A percentile compares a stretch with the other conserved stretches of the same genome.
phyloP scores from a whole-genome alignment of 768 basidiomycete genomes.

The Boletus sp. region DNA sequence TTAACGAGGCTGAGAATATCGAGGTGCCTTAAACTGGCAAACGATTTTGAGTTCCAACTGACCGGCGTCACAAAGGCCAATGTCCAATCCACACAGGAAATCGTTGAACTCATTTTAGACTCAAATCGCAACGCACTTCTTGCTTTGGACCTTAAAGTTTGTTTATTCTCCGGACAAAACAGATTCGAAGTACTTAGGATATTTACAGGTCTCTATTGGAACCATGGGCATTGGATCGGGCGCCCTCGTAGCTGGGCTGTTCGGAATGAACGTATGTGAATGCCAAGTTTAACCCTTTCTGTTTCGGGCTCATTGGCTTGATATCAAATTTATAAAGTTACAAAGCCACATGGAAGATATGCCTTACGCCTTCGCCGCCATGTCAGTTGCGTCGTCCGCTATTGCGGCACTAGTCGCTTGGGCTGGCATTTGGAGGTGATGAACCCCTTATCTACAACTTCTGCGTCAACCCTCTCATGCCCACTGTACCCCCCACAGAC shows the following conservation, averaged over 20 bases:
- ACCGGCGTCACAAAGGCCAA: slow-evolving; percentile 51
- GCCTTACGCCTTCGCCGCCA: slow-evolving; percentile 70
- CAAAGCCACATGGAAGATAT: slow-evolving; percentile 69
- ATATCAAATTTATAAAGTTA: slow-evolving; percentile 48
- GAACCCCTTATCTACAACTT: slow-evolving; percentile 8
- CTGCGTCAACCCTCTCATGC: slow-evolving; percentile 11
- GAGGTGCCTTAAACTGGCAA: slow-evolving; percentile 48
- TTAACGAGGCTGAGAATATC: slow-evolving; percentile 87
- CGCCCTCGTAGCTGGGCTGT: slow-evolving; percentile 85
- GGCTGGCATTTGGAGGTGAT: slow-evolving; percentile 62
- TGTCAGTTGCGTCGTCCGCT: slow-evolving; percentile 58
- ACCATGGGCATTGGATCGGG: slow-evolving; percentile 93
- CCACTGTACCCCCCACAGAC: slow-evolving; percentile 22
- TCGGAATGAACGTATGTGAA: slow-evolving; percentile 91
- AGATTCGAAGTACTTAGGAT: slow-evolving; percentile 1
- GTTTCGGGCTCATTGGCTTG: slow-evolving; percentile 21
- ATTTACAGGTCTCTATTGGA: slow-evolving; percentile 79
- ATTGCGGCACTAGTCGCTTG: slow-evolving; percentile 62
- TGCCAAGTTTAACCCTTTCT: slow-evolving; percentile 13
- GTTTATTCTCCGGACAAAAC: slow-evolving; percentile 5
- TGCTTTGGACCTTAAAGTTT: slow-evolving; percentile 85
- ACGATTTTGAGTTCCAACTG: background rate
- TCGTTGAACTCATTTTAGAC: slow-evolving; percentile 94
- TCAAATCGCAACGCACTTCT: slow-evolving; percentile 92
- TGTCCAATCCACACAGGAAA: slow-evolving; percentile 96